A percentile compares a stretch with the other conserved stretches of the same genome.
phyloP scores from a whole-genome alignment of 306 rosid species.

The Quercus ilex region DNA sequence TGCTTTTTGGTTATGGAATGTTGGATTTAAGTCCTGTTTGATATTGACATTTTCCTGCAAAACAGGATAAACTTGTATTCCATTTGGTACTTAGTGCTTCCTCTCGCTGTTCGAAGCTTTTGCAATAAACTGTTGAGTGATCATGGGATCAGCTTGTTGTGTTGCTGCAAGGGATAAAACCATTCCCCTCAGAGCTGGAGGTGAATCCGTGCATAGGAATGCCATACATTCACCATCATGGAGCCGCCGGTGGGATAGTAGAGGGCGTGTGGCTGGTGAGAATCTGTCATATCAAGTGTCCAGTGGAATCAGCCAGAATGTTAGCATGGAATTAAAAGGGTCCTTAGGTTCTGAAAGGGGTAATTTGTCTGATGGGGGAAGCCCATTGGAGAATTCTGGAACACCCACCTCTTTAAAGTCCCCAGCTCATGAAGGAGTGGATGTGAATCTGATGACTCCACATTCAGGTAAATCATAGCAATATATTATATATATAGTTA shows the following conservation, averaged over 20 bases:
- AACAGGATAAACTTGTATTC: not conserved
- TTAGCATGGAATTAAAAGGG: slow-evolving; percentile 63
- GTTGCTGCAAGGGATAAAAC: slow-evolving; percentile 47
- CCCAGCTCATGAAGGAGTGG: slow-evolving; percentile 36
- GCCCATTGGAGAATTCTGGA: slow-evolving; percentile 47
- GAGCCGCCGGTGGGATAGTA: slow-evolving; percentile 55
- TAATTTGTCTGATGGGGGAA: slow-evolving; percentile 51
- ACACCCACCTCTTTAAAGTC: slow-evolving; percentile 59
- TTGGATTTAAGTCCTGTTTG: not conserved
- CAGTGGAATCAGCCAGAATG: slow-evolving; percentile 42
- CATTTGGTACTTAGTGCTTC: not conserved
- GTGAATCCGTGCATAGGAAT: slow-evolving; percentile 42
- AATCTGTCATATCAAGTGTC: slow-evolving; percentile 37
- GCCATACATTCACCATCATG: slow-evolving; percentile 47
- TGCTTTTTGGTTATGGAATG: not conserved
- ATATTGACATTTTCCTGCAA: not conserved
- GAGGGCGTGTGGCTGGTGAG: slow-evolving; percentile 49
- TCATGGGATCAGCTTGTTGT: slow-evolving; percentile 64
- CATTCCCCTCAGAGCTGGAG: slow-evolving; percentile 27
- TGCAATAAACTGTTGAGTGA: slow-evolving; percentile 18
- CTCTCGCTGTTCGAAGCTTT: not conserved
- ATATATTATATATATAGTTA: not conserved
- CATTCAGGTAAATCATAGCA: slow-evolving; percentile 43
- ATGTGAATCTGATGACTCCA: slow-evolving; percentile 43
- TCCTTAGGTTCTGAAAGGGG: slow-evolving; percentile 60